phyloP scores from a whole-genome alignment of 148 eudicot genomes.

The Rhododendron mucronatum region DNA sequence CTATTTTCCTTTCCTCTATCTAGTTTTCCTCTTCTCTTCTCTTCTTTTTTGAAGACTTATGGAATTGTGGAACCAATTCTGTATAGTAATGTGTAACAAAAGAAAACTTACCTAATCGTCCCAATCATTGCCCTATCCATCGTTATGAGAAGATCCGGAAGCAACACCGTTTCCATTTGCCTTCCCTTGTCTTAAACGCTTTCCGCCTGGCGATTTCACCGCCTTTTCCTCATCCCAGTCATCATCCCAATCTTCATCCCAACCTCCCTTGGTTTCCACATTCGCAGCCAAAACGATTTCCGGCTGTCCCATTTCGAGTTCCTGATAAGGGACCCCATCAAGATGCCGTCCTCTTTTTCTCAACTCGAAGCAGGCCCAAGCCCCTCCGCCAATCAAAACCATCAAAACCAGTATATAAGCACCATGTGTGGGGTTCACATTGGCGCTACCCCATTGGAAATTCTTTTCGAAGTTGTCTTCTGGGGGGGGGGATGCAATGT shows the following conservation, averaged over 20 bases:
- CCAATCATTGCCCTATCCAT: conserved; percentile 20
- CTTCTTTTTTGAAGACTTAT: not conserved
- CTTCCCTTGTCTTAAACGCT: not conserved
- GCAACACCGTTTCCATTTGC: conserved; percentile 14
- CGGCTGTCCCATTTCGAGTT: conserved; percentile 31
- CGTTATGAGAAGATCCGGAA: conserved; percentile 5
- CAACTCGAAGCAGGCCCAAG: conserved; percentile 17
- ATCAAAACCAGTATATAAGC: conserved; percentile 15
- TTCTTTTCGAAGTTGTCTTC: not conserved
- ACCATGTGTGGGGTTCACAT: conserved; percentile 23
- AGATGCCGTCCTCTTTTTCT: conserved; percentile 19
- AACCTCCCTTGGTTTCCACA: conserved; percentile 16
- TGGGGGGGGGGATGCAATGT: not conserved
- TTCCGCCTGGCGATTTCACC: conserved; percentile 12
- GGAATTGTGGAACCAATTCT: not conserved
- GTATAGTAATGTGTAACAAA: not conserved
- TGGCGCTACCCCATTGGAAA: not conserved
- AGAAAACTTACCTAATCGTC: conserved; percentile 15
- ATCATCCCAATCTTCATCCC: conserved; percentile 38
- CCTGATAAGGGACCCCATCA: conserved; percentile 31
- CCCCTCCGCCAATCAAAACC: conserved; percentile 17
- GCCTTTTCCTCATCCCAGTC: conserved; percentile 37
- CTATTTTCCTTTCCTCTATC: not conserved
- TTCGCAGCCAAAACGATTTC: not conserved
- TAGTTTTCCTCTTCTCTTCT: not conserved